Percentiles rank a stretch among this genome's conserved stretches.
Evolutionary conservation across 1,284 basidiomycete species (phyloP).

Genomic region (Polyporus tsugae): DNA sequence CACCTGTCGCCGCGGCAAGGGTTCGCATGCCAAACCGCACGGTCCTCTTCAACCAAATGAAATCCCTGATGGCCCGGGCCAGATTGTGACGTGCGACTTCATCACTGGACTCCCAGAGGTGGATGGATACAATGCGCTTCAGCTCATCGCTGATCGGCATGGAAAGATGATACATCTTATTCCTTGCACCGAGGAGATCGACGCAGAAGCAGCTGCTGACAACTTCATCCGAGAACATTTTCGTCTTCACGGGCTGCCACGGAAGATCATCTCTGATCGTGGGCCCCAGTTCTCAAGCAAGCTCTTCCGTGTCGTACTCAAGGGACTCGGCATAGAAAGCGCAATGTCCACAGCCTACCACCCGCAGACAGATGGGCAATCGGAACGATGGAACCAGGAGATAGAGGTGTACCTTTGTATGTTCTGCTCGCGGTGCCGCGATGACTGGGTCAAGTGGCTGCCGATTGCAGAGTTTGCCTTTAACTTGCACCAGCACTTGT

Average conservation of each 20-base stretch:
- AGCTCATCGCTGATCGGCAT: constrained; percentile 33
- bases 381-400: constrained; percentile 41
- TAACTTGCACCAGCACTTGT: not conserved
- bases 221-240: constrained; percentile 25
- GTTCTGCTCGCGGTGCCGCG: constrained; percentile 13
- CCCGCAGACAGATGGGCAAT: constrained; percentile 43
- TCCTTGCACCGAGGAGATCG: constrained; percentile 18
- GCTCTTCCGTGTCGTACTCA: constrained; percentile 15
- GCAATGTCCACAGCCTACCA: constrained; percentile 38
- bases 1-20: constrained; percentile 49
- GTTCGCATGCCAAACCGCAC: not conserved
- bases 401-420: constrained; percentile 37
- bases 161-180: constrained; percentile 16
- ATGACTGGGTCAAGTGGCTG: constrained; percentile 12
- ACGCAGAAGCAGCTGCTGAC: constrained; percentile 12
- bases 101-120: constrained; percentile 48
- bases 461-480: constrained; percentile 8
- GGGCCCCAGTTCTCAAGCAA: constrained; percentile 45
- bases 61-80: constrained; percentile 11
- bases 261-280: constrained; percentile 44
- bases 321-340: constrained; percentile 17
- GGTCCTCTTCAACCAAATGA: constrained; percentile 23
- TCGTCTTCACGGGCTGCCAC: constrained; percentile 40
- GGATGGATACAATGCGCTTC: constrained; percentile 34
- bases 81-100: constrained; percentile 44